phyloP scores from a whole-genome alignment of 2,329 filamentous ascomycete genomes.

The Cordyceps militaris region DNA sequence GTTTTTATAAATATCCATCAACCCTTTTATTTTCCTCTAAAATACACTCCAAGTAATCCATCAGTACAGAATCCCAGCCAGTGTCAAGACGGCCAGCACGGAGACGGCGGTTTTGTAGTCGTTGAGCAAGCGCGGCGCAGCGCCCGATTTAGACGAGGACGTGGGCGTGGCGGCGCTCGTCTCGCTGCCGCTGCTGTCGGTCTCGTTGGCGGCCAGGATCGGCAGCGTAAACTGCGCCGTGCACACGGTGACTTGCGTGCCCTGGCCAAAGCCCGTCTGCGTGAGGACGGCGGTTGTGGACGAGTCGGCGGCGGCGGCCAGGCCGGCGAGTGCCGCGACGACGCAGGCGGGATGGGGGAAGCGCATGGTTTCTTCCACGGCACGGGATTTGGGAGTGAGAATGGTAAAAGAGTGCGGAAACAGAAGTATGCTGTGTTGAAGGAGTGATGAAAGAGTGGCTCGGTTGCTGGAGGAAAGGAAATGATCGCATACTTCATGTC shows the following conservation, averaged over 20 bases:
- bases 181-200: background rate
- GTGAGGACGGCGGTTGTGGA: background rate
- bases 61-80: background rate
- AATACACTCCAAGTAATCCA: background rate
- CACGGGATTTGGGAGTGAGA: background rate
- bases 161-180: background rate
- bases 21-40: background rate
- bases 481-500: background rate
- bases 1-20: no score
- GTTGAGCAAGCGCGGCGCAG: background rate
- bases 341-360: background rate
- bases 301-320: background rate
- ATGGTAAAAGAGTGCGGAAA: background rate
- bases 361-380: background rate
- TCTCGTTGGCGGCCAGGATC: background rate
- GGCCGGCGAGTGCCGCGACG: background rate
- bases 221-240: background rate
- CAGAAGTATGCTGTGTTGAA: no score
- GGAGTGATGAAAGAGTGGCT: no score
- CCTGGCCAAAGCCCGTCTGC: background rate
- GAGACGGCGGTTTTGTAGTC: background rate
- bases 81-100: background rate
- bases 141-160: background rate
- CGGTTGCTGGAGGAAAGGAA: no score
- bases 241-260: background rate